Evolutionary conservation across 192 early-diverging fungal genomes (phyloP), one percentile per base, ranked within the genome.

Genomic region (Backusella australiensis): DNA sequence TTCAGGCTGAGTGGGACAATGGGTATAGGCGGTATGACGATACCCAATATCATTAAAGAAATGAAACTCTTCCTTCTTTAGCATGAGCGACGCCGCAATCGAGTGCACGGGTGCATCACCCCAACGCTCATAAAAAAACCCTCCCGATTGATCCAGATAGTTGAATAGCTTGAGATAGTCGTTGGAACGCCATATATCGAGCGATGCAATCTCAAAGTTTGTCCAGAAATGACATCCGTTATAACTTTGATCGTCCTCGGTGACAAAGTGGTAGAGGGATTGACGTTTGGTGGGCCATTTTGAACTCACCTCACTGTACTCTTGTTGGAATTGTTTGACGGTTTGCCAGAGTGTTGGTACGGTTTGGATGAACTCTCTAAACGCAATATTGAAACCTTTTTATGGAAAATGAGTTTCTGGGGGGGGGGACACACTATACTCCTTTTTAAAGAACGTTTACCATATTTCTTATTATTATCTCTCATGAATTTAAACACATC

Each of bases 161-260:
- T 88, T 79, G 68, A 95, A 96, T 39, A 85, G 92, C 35, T 85
- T 86, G 17, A 86, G 74, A 71, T 94, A 96, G 21, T 85, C 90
- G 39, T 85, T 82, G n/a, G 86, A 87, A 69, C 92, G 79, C 86
- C 90, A 93, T 63, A 94, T 83, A 26, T 86, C 81, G 32, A 94
- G 77, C 2, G 76, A 77, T 32, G 76, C 78, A 52, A 83, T 83
- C 39, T 97, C 94, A 81, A 97, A 95, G 78, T 96, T 97, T 68
- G 91, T 90, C 95, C 95, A 95, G 74, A 94, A 96, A 81, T 96
- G 93, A 77, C 94, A 95, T 56, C 82, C 82, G 75, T 94, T 95
- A 78, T 94, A 95, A 5, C 85, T 90, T 65, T 81, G 26, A 11
- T 83, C 85, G 65, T 89, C 86, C 23, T 83, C 74, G 1, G 90